These are phyloP conservation scores for Mychonastes homosphaera DNA, from an alignment of 139 green algal genomes.

Conservation along the genomic window DNA sequence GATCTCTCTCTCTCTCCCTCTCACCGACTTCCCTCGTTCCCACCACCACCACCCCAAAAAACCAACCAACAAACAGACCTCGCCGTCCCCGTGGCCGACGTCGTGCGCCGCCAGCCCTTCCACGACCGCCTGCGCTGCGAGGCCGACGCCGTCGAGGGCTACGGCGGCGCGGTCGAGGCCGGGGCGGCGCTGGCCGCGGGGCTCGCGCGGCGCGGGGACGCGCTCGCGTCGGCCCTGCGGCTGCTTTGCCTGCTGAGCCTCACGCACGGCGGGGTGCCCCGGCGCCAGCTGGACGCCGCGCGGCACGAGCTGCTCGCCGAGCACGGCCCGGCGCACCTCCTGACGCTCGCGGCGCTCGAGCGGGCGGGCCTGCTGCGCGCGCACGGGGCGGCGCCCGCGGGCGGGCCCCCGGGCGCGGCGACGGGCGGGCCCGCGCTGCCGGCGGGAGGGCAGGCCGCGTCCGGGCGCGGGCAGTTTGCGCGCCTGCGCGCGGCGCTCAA, in stretches of 20 bases:
- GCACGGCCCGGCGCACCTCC: conserved; percentile 80
- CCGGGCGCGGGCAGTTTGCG: conserved; percentile 12
- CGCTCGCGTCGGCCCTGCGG: conserved; percentile 60
- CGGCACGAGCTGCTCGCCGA: conserved; percentile 61
- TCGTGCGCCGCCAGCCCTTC: conserved; percentile 41
- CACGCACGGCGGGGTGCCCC: conserved; percentile 55
- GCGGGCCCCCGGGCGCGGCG: not conserved
- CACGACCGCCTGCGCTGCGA: conserved; percentile 52
- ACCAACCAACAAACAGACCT: too few relatives aligned
- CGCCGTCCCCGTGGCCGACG: conserved; percentile 30
- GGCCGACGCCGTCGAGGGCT: conserved; percentile 53
- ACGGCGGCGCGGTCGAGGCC: conserved; percentile 6
- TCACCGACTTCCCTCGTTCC: too few relatives aligned
- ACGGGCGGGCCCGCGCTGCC: too few relatives aligned
- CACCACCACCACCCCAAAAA: too few relatives aligned
- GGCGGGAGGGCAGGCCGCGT: too few relatives aligned
- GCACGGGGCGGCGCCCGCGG: not conserved
- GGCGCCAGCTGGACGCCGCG: conserved; percentile 57
- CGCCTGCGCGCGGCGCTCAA: conserved; percentile 29
- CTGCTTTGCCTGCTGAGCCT: conserved; percentile 65
- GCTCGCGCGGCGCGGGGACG: conserved; percentile 50
- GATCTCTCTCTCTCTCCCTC: too few relatives aligned
- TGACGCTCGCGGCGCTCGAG: conserved; percentile 60
- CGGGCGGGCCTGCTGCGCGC: conserved; percentile 29
- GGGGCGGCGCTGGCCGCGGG: conserved; percentile 32